These are phyloP conservation scores for Colletotrichum aenigma DNA, from an alignment of 2,329 filamentous ascomycete species.

Conservation along the genomic window DNA sequence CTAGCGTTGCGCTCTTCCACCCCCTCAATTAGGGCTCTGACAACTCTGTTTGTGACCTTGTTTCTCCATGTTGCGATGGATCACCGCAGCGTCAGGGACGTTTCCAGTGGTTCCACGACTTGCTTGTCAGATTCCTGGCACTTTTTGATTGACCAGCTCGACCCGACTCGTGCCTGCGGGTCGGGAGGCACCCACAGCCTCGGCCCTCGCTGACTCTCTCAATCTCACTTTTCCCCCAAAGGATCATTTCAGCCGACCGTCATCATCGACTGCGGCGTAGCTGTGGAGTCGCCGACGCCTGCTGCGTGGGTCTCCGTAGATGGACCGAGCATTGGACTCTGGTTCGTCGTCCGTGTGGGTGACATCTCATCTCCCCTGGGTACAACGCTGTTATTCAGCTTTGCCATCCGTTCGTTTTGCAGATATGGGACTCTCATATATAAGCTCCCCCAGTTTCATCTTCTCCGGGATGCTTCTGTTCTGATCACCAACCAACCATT, in stretches of 20 bases:
- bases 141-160: constrained; percentile 6
- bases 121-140: constrained; percentile 16
- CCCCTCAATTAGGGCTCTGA: background rate
- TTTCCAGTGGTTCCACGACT: constrained; percentile 8
- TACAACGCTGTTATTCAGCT: background rate
- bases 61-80: background rate
- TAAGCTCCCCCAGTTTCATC: constrained; percentile 4
- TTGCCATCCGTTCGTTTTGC: constrained; percentile 3
- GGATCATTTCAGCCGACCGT: background rate
- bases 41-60: background rate
- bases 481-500: constrained; percentile 18
- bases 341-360: background rate
- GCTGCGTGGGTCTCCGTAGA: constrained; percentile 13
- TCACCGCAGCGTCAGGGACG: background rate
- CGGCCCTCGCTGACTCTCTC: background rate
- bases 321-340: constrained; percentile 2
- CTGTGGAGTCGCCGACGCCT: background rate
- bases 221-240: background rate
- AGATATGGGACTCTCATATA: constrained; percentile 3
- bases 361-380: constrained; percentile 11
- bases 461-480: background rate
- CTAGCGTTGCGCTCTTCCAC: background rate
- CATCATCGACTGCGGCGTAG: background rate
- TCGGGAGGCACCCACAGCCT: background rate
- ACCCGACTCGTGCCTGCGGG: background rate